Conservation (phyloP, 2,329 filamentous ascomycete genomes). For the Epichloe baconii region DNA sequence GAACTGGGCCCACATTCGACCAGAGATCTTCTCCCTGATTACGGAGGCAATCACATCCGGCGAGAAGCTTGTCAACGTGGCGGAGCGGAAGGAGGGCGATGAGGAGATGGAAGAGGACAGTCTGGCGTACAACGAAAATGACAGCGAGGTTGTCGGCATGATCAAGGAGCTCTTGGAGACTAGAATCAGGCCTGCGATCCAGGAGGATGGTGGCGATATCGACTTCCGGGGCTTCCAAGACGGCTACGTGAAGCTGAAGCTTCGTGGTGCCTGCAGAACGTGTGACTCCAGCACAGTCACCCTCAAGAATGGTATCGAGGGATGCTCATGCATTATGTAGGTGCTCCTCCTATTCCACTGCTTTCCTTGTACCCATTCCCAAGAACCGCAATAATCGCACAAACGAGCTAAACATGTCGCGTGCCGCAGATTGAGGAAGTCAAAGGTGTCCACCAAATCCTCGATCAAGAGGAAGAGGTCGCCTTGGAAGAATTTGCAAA, state of each 20-base stretch:
- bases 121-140: conserved; percentile 74
- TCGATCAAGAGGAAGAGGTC: conserved; percentile 87
- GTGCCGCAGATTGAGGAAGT: conserved; percentile 75
- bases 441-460: conserved; percentile 76
- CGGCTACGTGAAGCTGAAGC: conserved; percentile 72
- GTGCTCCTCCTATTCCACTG: conserved; percentile 22
- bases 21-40: conserved; percentile 89
- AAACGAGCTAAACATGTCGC: neutral
- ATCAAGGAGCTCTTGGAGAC: conserved; percentile 97
- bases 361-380: neutral
- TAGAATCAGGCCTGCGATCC: conserved; percentile 84
- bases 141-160: conserved; percentile 92
- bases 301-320: conserved; percentile 93
- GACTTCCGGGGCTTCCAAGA: conserved; percentile 81
- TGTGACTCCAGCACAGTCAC: conserved; percentile 97
- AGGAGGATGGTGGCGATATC: conserved; percentile 96
- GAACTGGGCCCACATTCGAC: conserved; percentile 89
- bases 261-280: conserved; percentile 85
- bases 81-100: conserved; percentile 45
- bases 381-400: neutral
- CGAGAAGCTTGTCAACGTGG: conserved; percentile 63
- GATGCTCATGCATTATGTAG: conserved; percentile 93
- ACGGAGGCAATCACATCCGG: conserved; percentile 83
- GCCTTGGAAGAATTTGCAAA: conserved; percentile 79
- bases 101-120: conserved; percentile 44